Base-by-base conservation (phyloP, 2,329 filamentous ascomycete species). In the Apiospora saccharicola region DNA sequence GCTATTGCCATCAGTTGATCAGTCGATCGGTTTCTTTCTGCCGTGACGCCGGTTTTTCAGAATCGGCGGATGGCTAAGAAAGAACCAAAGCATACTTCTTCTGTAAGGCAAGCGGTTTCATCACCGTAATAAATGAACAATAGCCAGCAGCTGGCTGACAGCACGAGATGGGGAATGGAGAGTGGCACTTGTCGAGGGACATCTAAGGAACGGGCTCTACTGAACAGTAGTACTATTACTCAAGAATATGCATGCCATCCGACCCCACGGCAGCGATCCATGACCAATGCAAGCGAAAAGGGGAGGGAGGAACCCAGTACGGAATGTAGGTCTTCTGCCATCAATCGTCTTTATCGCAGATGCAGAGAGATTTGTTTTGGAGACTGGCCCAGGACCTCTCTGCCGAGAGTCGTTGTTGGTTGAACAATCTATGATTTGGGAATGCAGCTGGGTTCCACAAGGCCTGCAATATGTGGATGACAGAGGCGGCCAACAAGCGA, bases 391-490 rank as follows among this genome's bases (percentile, higher is more conserved):
- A 30, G 53, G 14, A 57, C 14, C 14, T 57, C 24, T 57, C 30
- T 34, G 57, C 34, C n/a, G 57, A 22, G 34, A 64, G 57, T 64
- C 16, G 57, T 64, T 22, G 57, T 64, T 64, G 57, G 57, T 64
- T 64, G 57, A 37, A 64, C 57, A 41, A n/a, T 34, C 57, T 64
- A 41, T 41, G 57, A 22, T 24, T n/a, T 64, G 57, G 57, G 57
- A 12, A 64, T 41, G 57, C 57, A 24, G 41, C 57, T n/a, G n/a
- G 19, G 57, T 64, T 64, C 57, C 57, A 64, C 57, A 64, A 34
- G 34, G n/a, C 57, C 57, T 64, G 57, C 57, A 64, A 64, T 64
- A 34, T 41, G 34, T 64, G 57, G 57, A 41, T 64, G 57, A 64
- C 57, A 64, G 57, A 64, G 57, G 30, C 34, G 10, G 34, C 57